Base-by-base conservation (phyloP, 306 rosid genomes). In the Cucurbita maxima region DNA sequence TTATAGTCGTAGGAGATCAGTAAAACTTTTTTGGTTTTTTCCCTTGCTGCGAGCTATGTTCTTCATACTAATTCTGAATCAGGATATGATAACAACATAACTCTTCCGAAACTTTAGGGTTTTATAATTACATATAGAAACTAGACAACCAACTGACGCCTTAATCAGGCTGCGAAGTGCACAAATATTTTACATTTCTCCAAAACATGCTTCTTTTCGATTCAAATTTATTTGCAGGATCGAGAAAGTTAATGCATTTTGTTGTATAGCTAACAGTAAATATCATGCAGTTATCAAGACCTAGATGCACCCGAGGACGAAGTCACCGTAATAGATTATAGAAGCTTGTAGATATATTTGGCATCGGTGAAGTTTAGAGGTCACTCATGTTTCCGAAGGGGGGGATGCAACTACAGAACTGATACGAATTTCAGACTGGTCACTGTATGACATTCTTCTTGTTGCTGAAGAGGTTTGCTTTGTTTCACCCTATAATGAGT, bases 271-370 rank as follows among this genome's bases (percentile, higher is more conserved):
- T 56, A 56, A 57, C 38, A 7, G 18, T 18, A 40, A 44, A 41
- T 76, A 72, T 68, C 40, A 22, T 56, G 84, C 94, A 94, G 98
- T 79, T 94, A 94, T 81, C 97, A 90, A 87, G 98, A 94, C 78
- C 82, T 94, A 77, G 98, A 94, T 79, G 98, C 95, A 12, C 98
- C 96, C 0, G 98, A 94, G 38, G 98, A 94, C 58, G 98, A 94
- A 81, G 97, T 94, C 75, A 90, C 98, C 2, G 98, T 94, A 86
- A 94, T 94, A 79, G 98, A 94, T 77, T 94, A 94, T 80, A 82
- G 98, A 83, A 94, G 98, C 84, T 89, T 94, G 86, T 94, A 89
- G 85, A 76, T 73, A 71, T 71, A 57, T n/a, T 19, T 12, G 14
- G 70, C 10, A 19, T 34, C 25, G 19, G 55, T 22, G 20, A 58